Evolutionary conservation across 495 filamentous ascomycete genomes (phyloP), one percentile per base, ranked within the genome.

Genomic region (Neurospora tetrasperma): DNA sequence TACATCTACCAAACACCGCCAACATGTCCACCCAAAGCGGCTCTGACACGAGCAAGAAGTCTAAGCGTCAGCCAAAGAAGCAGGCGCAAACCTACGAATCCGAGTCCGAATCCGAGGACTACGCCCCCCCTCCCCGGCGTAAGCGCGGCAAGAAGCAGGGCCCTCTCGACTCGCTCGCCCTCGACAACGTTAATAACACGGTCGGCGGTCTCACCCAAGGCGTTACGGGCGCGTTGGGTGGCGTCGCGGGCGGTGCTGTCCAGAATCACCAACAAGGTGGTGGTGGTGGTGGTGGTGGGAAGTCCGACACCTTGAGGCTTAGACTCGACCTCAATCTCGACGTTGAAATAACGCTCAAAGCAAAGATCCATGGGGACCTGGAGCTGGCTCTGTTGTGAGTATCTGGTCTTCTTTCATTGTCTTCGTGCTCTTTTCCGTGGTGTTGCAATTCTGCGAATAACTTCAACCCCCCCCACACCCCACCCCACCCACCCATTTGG

Each of bases 311-410:
- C 76, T 79, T 97, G 71, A 82, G 90, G 72, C 78, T 97, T 78
- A 84, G 94, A 71, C 82, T 97, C 72, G 93, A 97, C 78, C 81
- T 97, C 69, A 96, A 97, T 80, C 83, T 97, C 70, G 94, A 97
- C 78, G 89, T 97, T 76, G 92, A 96, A 85, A 90, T 97, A 54
- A 91, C 94, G 73, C 86, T 97, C 41, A 96, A 97, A 87, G 94
- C 94, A 31, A 94, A 93, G 85, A 95, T 97, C 81, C 92, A 95
- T 77, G 93, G 94, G 81, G 94, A 97, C 86, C 84, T 97, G 74
- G 93, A 91, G 43, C 79, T 97, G 73, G 92, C 91, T 72, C 86
- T 97, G 77, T 86, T 97, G 93, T 95, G 84, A 86, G 91, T 82
- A 6, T 23, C 23, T 23, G 23, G 35, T 23, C 35, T 18, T 70